phyloP scores from a whole-genome alignment of 2,329 filamentous ascomycete genomes.

The Trichoderma sp. region DNA sequence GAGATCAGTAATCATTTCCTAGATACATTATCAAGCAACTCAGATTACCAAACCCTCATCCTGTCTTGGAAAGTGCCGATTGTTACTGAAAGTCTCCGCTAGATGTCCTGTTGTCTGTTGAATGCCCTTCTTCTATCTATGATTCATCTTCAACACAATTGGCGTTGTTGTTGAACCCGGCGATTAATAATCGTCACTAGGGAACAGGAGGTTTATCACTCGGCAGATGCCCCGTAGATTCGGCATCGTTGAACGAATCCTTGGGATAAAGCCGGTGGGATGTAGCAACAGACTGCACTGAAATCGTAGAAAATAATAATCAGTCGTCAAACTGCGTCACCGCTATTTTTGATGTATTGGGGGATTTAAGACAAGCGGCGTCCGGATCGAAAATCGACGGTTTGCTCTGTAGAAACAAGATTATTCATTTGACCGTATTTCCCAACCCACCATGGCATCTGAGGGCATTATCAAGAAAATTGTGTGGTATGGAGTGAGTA shows the following conservation, averaged over 20 bases:
- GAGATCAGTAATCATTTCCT: neutral
- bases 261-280: conserved; percentile 2
- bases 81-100: neutral
- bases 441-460: neutral
- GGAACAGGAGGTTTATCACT: neutral
- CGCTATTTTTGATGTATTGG: neutral
- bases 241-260: neutral
- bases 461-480: neutral
- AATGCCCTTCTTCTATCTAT: too few species aligned
- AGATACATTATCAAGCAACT: neutral
- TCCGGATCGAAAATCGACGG: neutral
- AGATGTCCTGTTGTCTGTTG: too few species aligned
- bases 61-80: neutral
- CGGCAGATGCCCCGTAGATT: neutral
- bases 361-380: neutral
- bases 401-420: neutral
- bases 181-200: neutral
- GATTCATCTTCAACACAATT: neutral
- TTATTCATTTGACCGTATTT: neutral
- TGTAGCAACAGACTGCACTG: too few species aligned
- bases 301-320: neutral
- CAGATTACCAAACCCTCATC: neutral
- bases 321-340: neutral
- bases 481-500: conserved; percentile 14
- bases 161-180: neutral